phyloP scores from a whole-genome alignment of 495 filamentous ascomycete genomes.

The Aspergillus wentii region DNA sequence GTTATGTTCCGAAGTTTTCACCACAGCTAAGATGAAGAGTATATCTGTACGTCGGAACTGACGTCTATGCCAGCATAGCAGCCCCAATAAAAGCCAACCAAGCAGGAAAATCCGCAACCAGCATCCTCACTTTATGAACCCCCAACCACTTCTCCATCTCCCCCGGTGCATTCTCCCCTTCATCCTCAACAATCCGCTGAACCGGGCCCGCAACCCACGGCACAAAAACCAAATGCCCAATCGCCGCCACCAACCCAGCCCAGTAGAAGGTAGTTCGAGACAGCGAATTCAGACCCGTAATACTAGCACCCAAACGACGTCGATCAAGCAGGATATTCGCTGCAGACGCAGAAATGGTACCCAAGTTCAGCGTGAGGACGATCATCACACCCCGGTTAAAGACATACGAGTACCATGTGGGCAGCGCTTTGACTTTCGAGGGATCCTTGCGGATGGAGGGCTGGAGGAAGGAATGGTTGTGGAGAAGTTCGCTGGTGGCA shows the following conservation, averaged over 20 bases:
- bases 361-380: constrained; percentile 9
- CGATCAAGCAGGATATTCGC: no score
- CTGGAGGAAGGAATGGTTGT: constrained; percentile 14
- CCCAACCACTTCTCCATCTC: constrained; percentile 16
- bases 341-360: constrained; percentile 5
- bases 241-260: constrained; percentile 9
- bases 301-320: neutral
- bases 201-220: constrained; percentile 14
- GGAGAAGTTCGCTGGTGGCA: constrained; percentile 27
- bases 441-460: constrained; percentile 5
- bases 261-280: constrained; percentile 11
- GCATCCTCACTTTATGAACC: constrained; percentile 14
- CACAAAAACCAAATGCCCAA: constrained; percentile 19
- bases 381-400: constrained; percentile 9
- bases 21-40: no score
- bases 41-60: no score
- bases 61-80: constrained; percentile 3
- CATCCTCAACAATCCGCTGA: constrained; percentile 14
- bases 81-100: constrained; percentile 15
- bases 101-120: constrained; percentile 15
- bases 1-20: no score
- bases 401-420: constrained; percentile 10
- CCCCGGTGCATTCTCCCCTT: constrained; percentile 6
- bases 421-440: no score
- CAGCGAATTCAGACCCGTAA: constrained; percentile 5